A percentile compares a stretch with the other conserved stretches of the same genome.
Evolutionary conservation across 345 rosid species (phyloP).

Genomic region (Salix purpurea): DNA sequence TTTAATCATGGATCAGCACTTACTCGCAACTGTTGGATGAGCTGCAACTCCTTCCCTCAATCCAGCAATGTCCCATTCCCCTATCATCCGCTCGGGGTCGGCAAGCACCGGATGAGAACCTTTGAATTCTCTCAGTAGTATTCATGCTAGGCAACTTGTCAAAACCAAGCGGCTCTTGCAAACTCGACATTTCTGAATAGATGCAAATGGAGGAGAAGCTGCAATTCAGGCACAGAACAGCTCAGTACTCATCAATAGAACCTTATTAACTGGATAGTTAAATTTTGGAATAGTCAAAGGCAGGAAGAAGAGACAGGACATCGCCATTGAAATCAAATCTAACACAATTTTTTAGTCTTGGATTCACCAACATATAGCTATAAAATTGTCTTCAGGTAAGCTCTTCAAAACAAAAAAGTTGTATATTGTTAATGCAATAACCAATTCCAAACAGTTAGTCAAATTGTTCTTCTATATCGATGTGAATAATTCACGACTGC

Average conservation of each 20-base stretch:
- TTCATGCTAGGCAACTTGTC: constrained; percentile 94
- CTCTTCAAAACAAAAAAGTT: not conserved
- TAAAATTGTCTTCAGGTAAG: not conserved
- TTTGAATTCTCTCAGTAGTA: constrained; percentile 74
- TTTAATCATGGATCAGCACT: constrained; percentile 11
- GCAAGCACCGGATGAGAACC: constrained; percentile 82
- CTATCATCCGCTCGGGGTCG: constrained; percentile 59
- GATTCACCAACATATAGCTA: constrained; percentile 10
- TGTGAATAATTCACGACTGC: not conserved
- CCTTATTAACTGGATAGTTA: not conserved
- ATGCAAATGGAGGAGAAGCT: constrained; percentile 15
- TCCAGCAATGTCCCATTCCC: constrained; percentile 79
- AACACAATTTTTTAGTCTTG: too few species aligned
- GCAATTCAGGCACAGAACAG: constrained; percentile 35
- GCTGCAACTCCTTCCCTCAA: constrained; percentile 79
- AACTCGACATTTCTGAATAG: constrained; percentile 69
- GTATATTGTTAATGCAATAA: not conserved
- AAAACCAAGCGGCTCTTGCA: constrained; percentile 86
- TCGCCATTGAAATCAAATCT: not conserved
- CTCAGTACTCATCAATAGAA: constrained; percentile 17
- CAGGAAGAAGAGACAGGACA: too few species aligned
- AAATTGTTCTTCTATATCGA: not conserved
- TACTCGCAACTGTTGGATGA: constrained; percentile 71
- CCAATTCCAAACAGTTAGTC: not conserved
- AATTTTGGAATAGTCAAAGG: not conserved